phyloP scores from a whole-genome alignment of 768 basidiomycete species.

The Brasilioporus rufonigricans region DNA sequence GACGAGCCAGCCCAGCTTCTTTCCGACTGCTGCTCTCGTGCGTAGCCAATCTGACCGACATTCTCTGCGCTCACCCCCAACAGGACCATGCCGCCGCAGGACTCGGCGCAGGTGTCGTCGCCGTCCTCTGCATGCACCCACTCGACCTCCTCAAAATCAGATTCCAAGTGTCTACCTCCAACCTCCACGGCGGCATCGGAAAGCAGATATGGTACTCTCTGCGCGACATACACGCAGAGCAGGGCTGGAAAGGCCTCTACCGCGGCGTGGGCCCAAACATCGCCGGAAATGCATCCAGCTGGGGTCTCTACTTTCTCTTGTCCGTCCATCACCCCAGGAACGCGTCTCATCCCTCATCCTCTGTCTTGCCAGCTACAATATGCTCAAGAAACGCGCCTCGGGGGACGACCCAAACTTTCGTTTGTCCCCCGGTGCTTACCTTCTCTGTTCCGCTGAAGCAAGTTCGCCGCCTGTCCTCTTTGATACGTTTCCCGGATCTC shows the following conservation, averaged over 20 bases:
- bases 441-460: conserved; percentile 92
- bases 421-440: conserved; percentile 74
- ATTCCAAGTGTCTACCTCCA: conserved; percentile 80
- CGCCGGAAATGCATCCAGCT: conserved; percentile 92
- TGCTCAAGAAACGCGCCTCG: conserved; percentile 80
- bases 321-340: conserved; percentile 34
- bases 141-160: conserved; percentile 94
- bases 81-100: conserved; percentile 98
- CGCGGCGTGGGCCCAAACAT: conserved; percentile 88
- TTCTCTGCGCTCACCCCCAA: too few relatives aligned
- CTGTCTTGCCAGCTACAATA: conserved; percentile 69
- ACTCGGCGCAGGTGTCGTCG: conserved; percentile 87
- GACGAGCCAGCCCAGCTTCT: conserved; percentile 40
- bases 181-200: conserved; percentile 58
- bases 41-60: neutral
- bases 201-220: conserved; percentile 76
- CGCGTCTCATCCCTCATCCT: conserved; percentile 3
- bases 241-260: conserved; percentile 87
- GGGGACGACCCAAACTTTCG: conserved; percentile 62
- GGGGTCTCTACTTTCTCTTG: conserved; percentile 99
- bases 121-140: conserved; percentile 95
- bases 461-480: conserved; percentile 60
- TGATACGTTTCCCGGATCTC: conserved; percentile 4
- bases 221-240: conserved; percentile 63
- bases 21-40: conserved; percentile 38